Base-by-base conservation (phyloP, 2,329 filamentous ascomycete species). In the Lachnellula subtilissima region DNA sequence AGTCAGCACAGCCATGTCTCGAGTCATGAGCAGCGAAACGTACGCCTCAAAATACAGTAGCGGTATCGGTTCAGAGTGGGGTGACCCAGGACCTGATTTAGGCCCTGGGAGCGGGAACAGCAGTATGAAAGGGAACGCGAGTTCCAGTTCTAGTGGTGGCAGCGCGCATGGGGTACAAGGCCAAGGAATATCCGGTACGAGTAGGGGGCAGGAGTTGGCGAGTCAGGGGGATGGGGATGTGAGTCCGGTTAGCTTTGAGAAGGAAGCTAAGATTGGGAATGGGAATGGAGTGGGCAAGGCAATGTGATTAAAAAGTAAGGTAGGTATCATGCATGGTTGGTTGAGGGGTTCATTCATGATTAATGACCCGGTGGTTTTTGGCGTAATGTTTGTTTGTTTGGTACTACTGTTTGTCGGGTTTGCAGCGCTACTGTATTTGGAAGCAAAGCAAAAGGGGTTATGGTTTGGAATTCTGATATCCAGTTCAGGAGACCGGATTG, bases 81-180 rank as follows among this genome's bases (percentile, higher is more conserved):
- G 76, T 53, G 80, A 81, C 53, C 79, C 80, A 0, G 80, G 79
- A 0, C 79, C 79, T 2, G 80, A 83, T 59, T 72, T 83, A 1
- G 79, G 79, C 0, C 73, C 75, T 0, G 72, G 59, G 2, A 64
- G 62, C 46, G 46, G 42, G 25, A 55, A 35, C 36, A 58, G 51
- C 14, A 64, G 59, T 58, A 6, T 64, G 46, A 60, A 61, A 39
- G 60, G 55, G 1, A 63, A 60, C 49, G 58, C 58, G 6, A 57
- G 54, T 42, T 57, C 51, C 4, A 56, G 54, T 42, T 57, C 51
- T 4, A 56, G 49, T 25, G 54, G 54, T n/a, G 57, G 57, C 2
- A 59, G 55, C 28, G 23, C 12, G 23, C 40, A 52, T 37, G 36
- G 22, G 35, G 46, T 17, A 32, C 46, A 39, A 17, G 46, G 22